Base-by-base conservation (phyloP, 2,329 filamentous ascomycete species). In the Nothomitra cinnamomea region DNA sequence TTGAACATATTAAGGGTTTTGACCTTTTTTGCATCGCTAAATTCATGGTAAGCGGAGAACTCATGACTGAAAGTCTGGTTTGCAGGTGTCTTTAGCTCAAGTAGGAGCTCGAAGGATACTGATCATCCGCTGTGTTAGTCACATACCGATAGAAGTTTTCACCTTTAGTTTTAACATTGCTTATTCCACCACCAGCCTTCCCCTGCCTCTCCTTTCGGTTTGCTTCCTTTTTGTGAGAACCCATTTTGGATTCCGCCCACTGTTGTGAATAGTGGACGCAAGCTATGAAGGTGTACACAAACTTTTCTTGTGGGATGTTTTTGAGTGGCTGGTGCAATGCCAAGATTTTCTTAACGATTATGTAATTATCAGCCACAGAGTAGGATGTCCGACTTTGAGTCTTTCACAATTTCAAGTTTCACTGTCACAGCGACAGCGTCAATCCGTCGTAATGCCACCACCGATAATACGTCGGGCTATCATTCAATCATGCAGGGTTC, bases 141-240 rank as follows among this genome's bases (percentile, higher is more conserved):
- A 41, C 53, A 21, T 45, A 83, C 76, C 86, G 81, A 74, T 96
- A 96, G 73, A 96, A 98, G 74, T 96, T 96, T 76, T 96, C 90
- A 71, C 92, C 92, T 73, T 98, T 98, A 62, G 81, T 76, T 63
- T 83, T 87, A 64, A 96, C 86, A 72, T 96, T 96, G 63, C 72
- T 81, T 79, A 95, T 87, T 67, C 87, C 87, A 79, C 92, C 84
- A 60, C 79, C 78, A 51, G 78, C 78, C 72, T 89, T 90, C 61
- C 87, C 87, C 77, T 95, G 82, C 67, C 88, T 85, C 72, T 77
- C 77, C 67, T 85, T 84, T 71, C 90, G 82, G 67, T 73, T 78
- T 59, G 80, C 81, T 71, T 96, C 90, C 70, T 95, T 95, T 77
- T 96, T 96, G 63, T 80, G 83, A 62, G 82, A 84, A 70, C 88